These are phyloP conservation scores for Desmodesmus armatus DNA, from an alignment of 139 green algal genomes.

Conservation along the genomic window DNA sequence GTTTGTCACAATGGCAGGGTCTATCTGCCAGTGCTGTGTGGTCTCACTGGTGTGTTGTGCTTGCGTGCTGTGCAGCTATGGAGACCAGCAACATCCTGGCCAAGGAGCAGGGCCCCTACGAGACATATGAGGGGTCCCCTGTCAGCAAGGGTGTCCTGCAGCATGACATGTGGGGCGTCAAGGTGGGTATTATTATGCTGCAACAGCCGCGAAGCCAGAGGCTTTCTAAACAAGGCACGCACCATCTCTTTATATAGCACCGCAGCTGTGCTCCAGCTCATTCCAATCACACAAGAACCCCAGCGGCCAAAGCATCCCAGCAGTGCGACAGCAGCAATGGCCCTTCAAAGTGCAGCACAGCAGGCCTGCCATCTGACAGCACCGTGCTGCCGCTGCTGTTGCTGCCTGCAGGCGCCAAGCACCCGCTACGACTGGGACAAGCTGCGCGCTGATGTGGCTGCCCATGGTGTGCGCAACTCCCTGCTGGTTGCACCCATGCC, in stretches of 20 bases:
- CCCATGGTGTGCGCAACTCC: constrained; percentile 96
- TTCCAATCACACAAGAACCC: no score
- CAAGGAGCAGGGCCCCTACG: constrained; percentile 85
- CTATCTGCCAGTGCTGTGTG: neutral
- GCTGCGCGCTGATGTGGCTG: constrained; percentile 81
- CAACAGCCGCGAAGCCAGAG: no score
- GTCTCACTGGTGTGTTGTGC: neutral
- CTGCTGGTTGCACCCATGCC: constrained; percentile 98
- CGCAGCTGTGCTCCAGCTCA: no score
- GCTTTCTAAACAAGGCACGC: no score
- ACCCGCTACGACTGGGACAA: constrained; percentile 88
- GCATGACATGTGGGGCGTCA: constrained; percentile 97
- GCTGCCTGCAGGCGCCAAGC: constrained; percentile 44
- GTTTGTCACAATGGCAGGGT: no score
- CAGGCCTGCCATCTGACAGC: neutral
- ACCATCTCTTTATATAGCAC: no score
- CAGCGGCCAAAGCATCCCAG: no score
- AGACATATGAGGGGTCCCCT: constrained; percentile 89
- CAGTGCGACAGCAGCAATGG: no score
- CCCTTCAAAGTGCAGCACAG: no score
- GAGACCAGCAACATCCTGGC: constrained; percentile 87
- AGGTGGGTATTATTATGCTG: constrained; percentile 29
- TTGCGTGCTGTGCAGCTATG: no score
- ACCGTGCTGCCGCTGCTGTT: neutral
- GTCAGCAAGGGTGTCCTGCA: constrained; percentile 90